phyloP scores from a whole-genome alignment of 306 rosid species.

The Ormosia emarginata region DNA sequence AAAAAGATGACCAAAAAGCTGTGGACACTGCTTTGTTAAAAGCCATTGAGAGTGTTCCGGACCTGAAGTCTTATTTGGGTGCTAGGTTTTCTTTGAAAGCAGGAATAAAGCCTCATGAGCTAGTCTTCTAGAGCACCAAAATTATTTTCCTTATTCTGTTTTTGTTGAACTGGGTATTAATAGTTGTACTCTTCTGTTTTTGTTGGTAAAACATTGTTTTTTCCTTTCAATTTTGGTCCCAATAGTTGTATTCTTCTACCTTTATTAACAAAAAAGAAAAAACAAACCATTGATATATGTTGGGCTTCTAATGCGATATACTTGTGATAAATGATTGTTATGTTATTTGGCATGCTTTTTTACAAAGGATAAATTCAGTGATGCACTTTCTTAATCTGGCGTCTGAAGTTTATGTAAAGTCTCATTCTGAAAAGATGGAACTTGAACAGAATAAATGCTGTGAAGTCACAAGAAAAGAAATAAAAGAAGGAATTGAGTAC shows the following conservation, averaged over 20 bases:
- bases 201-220: neutral
- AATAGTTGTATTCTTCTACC: neutral
- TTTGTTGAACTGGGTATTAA: slow-evolving; percentile 2
- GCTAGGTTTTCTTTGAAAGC: slow-evolving; percentile 70
- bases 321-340: neutral
- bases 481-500: neutral
- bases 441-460: neutral
- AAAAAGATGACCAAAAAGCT: slow-evolving; percentile 66
- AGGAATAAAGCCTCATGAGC: slow-evolving; percentile 83
- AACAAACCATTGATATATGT: neutral
- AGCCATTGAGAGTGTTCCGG: slow-evolving; percentile 56
- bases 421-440: neutral
- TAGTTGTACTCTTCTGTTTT: neutral
- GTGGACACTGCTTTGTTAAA: slow-evolving; percentile 58
- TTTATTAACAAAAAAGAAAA: neutral
- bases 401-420: neutral
- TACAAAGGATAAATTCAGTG: neutral
- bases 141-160: neutral
- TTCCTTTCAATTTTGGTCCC: neutral
- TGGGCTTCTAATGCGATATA: neutral
- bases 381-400: neutral
- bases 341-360: neutral
- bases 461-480: neutral
- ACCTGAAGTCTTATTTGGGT: slow-evolving; percentile 62
- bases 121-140: slow-evolving; percentile 40